These are phyloP conservation scores for Eutrema yunnanense DNA, from an alignment of 345 rosid genomes.

Conservation along the genomic window DNA sequence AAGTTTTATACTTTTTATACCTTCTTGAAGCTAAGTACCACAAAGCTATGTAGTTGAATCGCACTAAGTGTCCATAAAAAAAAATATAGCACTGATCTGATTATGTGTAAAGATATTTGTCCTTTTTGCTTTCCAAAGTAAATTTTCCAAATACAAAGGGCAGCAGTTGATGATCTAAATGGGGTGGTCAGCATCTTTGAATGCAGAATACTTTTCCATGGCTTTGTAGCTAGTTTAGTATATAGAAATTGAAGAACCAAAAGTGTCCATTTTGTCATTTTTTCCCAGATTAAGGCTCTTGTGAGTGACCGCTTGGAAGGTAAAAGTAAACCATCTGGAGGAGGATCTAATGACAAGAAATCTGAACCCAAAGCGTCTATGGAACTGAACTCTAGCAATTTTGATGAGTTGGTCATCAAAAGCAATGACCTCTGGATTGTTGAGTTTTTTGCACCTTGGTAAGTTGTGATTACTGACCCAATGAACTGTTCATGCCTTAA, in stretches of 20 bases:
- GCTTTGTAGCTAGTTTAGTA: not conserved
- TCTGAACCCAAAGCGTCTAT: constrained; percentile 70
- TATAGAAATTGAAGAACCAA: not conserved
- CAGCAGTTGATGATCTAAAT: not conserved
- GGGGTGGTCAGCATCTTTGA: not conserved
- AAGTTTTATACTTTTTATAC: not conserved
- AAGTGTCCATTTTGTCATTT: not conserved
- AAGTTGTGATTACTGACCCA: constrained; percentile 18
- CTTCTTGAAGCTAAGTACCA: not conserved
- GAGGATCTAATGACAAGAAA: constrained; percentile 45
- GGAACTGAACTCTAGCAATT: constrained; percentile 75
- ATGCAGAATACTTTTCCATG: not conserved
- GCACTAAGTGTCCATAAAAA: too few relatives aligned
- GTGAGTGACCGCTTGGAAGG: constrained; percentile 86
- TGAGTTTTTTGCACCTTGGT: constrained; percentile 99
- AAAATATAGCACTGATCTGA: not conserved
- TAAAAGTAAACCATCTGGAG: constrained; percentile 52
- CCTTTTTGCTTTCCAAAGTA: not conserved
- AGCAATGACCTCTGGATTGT: constrained; percentile 97
- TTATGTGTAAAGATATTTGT: not conserved
- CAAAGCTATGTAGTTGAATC: not conserved
- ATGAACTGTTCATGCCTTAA: not conserved
- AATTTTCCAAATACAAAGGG: not conserved
- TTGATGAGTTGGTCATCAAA: constrained; percentile 88
- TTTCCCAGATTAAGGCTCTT: constrained; percentile 63